Evolutionary conservation across 2,329 filamentous ascomycete species (phyloP).

Genomic region (Cordyceps tenuipes): DNA sequence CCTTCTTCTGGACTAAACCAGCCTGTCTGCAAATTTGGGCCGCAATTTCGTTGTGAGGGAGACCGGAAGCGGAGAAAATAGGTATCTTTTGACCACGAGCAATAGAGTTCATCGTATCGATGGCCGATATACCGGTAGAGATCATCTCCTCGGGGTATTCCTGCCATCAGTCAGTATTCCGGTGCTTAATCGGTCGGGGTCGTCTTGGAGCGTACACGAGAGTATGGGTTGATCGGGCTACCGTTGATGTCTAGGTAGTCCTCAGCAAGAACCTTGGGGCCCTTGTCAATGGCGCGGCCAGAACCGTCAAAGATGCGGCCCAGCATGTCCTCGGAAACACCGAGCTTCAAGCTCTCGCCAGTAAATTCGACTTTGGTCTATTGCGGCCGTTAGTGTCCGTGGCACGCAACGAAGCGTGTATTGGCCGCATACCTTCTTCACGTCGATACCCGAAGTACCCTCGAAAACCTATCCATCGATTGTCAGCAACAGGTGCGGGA

Average conservation of each 20-base stretch:
- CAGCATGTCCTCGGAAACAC: conserved; percentile 98
- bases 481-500: conserved; percentile 18
- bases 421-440: conserved; percentile 71
- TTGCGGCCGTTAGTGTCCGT: conserved; percentile 19
- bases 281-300: conserved; percentile 96
- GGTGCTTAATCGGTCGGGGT: neutral
- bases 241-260: conserved; percentile 99
- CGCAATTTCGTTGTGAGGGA: conserved; percentile 98
- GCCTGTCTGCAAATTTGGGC: conserved; percentile 98
- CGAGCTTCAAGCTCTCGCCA: conserved; percentile 93
- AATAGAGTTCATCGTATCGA: conserved; percentile 97
- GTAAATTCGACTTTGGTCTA: conserved; percentile 97
- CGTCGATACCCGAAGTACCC: conserved; percentile 93
- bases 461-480: conserved; percentile 72
- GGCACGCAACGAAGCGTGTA: neutral
- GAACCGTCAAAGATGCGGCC: conserved; percentile 98
- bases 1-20: conserved; percentile 72
- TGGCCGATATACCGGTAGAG: conserved; percentile 96
- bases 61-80: conserved; percentile 96
- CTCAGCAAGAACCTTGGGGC: conserved; percentile 93
- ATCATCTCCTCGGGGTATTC: conserved; percentile 99
- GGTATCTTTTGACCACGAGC: conserved; percentile 99
- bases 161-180: conserved; percentile 35
- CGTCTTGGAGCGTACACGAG: conserved; percentile 55
- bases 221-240: conserved; percentile 96